phyloP scores from a whole-genome alignment of 345 rosid species.

The Populus ilicifolia region DNA sequence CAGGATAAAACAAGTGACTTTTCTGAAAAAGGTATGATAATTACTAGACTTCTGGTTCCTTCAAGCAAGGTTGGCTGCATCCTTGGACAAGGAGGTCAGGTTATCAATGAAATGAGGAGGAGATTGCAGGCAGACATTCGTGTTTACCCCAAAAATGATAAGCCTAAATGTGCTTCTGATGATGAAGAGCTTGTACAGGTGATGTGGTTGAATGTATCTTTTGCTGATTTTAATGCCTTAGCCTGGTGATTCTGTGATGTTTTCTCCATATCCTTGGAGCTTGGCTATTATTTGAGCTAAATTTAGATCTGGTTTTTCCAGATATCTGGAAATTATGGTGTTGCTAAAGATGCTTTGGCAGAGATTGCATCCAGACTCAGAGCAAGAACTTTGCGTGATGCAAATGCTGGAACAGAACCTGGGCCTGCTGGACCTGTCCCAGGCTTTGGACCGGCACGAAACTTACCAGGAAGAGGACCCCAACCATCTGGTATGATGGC shows the following conservation, averaged over 20 bases:
- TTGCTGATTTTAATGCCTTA: neutral
- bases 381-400: conserved; percentile 49
- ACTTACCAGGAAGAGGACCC: conserved; percentile 29
- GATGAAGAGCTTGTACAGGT: conserved; percentile 69
- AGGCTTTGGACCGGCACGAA: conserved; percentile 32
- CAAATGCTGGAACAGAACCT: conserved; percentile 35
- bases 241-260: neutral
- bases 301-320: conserved; percentile 14
- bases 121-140: conserved; percentile 57
- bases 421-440: conserved; percentile 29
- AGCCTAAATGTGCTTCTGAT: conserved; percentile 48
- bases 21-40: conserved; percentile 40
- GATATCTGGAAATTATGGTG: conserved; percentile 50
- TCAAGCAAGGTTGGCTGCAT: conserved; percentile 57
- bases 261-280: neutral
- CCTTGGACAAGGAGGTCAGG: conserved; percentile 61
- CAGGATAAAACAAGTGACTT: conserved; percentile 47
- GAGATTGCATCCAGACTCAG: conserved; percentile 51
- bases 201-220: conserved; percentile 2
- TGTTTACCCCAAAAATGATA: conserved; percentile 51
- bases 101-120: conserved; percentile 65
- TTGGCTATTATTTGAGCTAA: neutral
- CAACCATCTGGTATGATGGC: conserved; percentile 26
- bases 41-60: conserved; percentile 53
- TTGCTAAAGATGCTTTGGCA: conserved; percentile 54